Conservation (phyloP, 345 rosid genomes). For the Bruguiera parviflora region DNA sequence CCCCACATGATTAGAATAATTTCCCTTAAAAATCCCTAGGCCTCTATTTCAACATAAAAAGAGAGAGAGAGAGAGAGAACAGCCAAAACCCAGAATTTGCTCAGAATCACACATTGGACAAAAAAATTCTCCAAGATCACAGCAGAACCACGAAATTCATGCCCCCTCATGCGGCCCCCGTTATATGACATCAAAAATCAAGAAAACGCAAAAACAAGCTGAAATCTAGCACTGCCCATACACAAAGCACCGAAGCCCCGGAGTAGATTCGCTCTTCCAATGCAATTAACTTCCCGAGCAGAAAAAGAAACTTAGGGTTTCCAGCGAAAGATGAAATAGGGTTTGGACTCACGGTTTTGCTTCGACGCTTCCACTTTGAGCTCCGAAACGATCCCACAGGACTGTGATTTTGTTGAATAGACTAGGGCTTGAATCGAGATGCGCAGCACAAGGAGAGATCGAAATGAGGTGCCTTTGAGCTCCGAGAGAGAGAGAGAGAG, state of each 20-base stretch:
- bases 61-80: background rate
- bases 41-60: background rate
- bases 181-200: background rate
- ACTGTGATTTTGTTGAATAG: slow-evolving; percentile 20
- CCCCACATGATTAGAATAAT: too few species aligned
- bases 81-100: slow-evolving; percentile 8
- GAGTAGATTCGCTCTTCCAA: slow-evolving; percentile 20
- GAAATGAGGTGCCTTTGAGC: slow-evolving; percentile 6
- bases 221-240: slow-evolving; percentile 18
- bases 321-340: slow-evolving; percentile 10
- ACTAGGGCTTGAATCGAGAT: slow-evolving; percentile 38
- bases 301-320: slow-evolving; percentile 39
- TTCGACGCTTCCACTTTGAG: slow-evolving; percentile 23
- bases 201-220: slow-evolving; percentile 10
- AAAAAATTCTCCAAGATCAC: background rate
- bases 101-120: slow-evolving; percentile 19
- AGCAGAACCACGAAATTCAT: background rate
- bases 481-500: slow-evolving; percentile 14
- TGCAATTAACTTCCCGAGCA: background rate
- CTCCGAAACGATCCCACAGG: slow-evolving; percentile 32
- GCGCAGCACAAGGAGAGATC: background rate
- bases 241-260: slow-evolving; percentile 6
- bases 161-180: background rate
- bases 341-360: slow-evolving; percentile 34
- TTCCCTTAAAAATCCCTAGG: too few species aligned